A percentile compares a stretch with the other conserved stretches of the same genome.
phyloP scores from a whole-genome alignment of 768 basidiomycete genomes.

The Boletus insuetus region DNA sequence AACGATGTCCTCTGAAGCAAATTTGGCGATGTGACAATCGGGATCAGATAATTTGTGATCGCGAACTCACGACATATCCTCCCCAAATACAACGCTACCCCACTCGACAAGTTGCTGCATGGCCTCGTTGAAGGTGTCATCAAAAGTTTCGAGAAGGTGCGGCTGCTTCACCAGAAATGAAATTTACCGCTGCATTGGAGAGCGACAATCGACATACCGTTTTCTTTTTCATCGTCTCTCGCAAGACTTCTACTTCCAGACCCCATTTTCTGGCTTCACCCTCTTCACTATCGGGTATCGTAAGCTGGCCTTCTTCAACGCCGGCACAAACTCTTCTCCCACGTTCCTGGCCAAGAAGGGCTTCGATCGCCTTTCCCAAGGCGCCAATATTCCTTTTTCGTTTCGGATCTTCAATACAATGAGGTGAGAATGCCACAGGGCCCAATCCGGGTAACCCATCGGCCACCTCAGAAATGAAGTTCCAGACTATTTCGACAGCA shows the following conservation, averaged over 20 bases:
- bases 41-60: conserved; percentile 25
- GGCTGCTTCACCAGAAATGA: conserved; percentile 40
- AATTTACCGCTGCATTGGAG: conserved; percentile 11
- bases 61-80: conserved; percentile 58
- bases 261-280: conserved; percentile 81
- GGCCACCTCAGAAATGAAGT: conserved; percentile 42
- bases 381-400: conserved; percentile 71
- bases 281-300: conserved; percentile 45
- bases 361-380: conserved; percentile 71
- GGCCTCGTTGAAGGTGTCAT: conserved; percentile 76
- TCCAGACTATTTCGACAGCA: conserved; percentile 44
- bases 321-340: conserved; percentile 65
- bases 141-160: conserved; percentile 54
- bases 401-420: conserved; percentile 74
- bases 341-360: conserved; percentile 57
- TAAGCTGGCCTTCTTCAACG: conserved; percentile 30
- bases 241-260: conserved; percentile 54
- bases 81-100: conserved; percentile 67
- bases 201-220: conserved; percentile 41
- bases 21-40: conserved; percentile 21
- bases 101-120: conserved; percentile 73
- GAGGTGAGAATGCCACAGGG: conserved; percentile 72
- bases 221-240: conserved; percentile 55
- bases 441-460: conserved; percentile 77
- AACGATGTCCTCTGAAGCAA: conserved; percentile 59